Percentiles rank a stretch among this genome's conserved stretches.
Conservation (phyloP, 2,329 filamentous ascomycete species). For the Ophiostoma perfectum region DNA sequence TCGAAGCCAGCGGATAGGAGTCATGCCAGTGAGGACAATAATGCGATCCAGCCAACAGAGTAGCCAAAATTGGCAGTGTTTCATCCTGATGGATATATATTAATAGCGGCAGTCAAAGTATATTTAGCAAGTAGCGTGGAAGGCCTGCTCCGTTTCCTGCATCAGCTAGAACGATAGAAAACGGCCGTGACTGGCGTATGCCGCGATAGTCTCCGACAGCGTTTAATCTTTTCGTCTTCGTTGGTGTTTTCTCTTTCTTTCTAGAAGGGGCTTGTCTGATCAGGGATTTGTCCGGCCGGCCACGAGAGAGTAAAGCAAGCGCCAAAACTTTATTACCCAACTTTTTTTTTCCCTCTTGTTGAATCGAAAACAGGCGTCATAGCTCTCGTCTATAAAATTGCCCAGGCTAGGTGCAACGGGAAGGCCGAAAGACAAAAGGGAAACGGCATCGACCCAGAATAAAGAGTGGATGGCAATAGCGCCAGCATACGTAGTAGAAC, state of each 20-base stretch:
- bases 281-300: neutral
- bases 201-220: neutral
- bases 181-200: too few species aligned
- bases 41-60: neutral
- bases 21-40: too few species aligned
- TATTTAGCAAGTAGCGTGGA: neutral
- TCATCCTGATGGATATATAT: neutral
- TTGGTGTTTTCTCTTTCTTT: neutral
- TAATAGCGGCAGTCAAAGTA: slow-evolving; percentile 8
- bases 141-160: neutral
- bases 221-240: neutral
- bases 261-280: neutral
- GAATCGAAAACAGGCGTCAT: too few species aligned
- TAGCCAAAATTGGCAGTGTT: slow-evolving; percentile 9
- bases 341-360: neutral
- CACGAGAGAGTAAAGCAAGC: neutral
- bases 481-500: neutral
- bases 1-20: too few species aligned
- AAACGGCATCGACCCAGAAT: neutral
- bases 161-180: neutral
- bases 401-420: neutral
- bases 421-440: neutral
- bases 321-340: neutral
- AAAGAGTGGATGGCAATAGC: neutral
- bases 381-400: neutral